These are phyloP conservation scores for Hortiboletus campestris DNA, from an alignment of 768 basidiomycete species.

Conservation along the genomic window DNA sequence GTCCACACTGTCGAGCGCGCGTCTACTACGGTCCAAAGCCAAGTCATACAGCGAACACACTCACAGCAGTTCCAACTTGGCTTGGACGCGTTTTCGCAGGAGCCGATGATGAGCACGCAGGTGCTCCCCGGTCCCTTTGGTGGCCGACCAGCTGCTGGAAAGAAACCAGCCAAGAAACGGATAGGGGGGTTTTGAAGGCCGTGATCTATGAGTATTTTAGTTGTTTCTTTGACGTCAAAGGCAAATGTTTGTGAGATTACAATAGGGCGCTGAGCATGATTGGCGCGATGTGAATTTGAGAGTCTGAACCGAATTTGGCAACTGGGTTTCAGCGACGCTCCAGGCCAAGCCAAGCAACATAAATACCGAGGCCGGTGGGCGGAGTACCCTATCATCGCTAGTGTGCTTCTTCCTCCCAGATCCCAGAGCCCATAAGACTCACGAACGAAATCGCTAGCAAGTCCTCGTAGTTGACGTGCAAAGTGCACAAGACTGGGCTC, in stretches of 20 bases:
- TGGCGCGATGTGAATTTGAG: neutral
- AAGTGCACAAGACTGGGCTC: conserved; percentile 69
- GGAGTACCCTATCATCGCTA: conserved; percentile 22
- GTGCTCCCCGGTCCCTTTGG: conserved; percentile 69
- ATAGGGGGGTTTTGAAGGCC: conserved; percentile 66
- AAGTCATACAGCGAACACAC: conserved; percentile 13
- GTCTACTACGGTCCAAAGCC: conserved; percentile 6
- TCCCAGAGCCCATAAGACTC: conserved; percentile 8
- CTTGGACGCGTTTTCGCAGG: conserved; percentile 36
- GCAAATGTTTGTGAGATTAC: conserved; percentile 2
- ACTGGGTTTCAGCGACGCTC: conserved; percentile 16
- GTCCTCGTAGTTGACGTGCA: conserved; percentile 46
- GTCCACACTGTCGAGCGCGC: conserved; percentile 3
- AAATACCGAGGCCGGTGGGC: conserved; percentile 16
- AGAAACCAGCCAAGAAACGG: conserved; percentile 62
- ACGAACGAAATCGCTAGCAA: conserved; percentile 15
- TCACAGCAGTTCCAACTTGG: conserved; percentile 16
- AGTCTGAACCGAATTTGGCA: conserved; percentile 19
- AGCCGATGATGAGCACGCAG: conserved; percentile 62
- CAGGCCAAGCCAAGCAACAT: neutral
- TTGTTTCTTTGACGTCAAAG: neutral
- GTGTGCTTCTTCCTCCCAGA: conserved; percentile 20
- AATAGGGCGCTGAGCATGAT: neutral
- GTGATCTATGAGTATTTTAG: neutral
- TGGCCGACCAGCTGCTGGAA: conserved; percentile 47